Conservation (phyloP, 192 early-diverging fungal species). For the Rhizoclosmatium globosum region DNA sequence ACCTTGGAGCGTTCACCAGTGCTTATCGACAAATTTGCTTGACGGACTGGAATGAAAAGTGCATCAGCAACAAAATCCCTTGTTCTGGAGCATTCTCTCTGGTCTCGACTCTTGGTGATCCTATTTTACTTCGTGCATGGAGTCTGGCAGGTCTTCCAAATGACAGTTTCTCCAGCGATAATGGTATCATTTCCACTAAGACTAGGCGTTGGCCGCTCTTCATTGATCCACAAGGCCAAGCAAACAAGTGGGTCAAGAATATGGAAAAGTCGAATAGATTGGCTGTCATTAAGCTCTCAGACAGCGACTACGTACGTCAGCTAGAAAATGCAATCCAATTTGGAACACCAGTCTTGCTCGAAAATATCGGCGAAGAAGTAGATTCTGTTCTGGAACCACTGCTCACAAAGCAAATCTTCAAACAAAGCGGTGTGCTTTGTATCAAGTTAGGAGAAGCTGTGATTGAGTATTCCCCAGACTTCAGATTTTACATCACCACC, state of each 20-base stretch:
- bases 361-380: constrained; percentile 70
- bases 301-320: constrained; percentile 64
- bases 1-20: constrained; percentile 67
- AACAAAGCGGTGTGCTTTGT: constrained; percentile 69
- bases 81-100: constrained; percentile 62
- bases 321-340: constrained; percentile 71
- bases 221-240: constrained; percentile 70
- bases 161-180: constrained; percentile 66
- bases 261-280: constrained; percentile 66
- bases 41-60: constrained; percentile 58
- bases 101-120: constrained; percentile 61
- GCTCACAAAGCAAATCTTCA: constrained; percentile 71
- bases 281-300: constrained; percentile 67
- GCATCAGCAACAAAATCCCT: constrained; percentile 54
- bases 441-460: constrained; percentile 64
- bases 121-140: constrained; percentile 66
- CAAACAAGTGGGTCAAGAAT: constrained; percentile 74
- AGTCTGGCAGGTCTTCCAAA: constrained; percentile 67
- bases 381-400: constrained; percentile 70
- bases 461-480: constrained; percentile 68
- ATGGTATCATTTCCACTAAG: constrained; percentile 66
- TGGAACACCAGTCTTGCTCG: constrained; percentile 67
- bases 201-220: constrained; percentile 67
- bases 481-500: constrained; percentile 70
- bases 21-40: constrained; percentile 57